A percentile compares a stretch with the other conserved stretches of the same genome.
phyloP scores from a whole-genome alignment of 805 yeast genomes.

The Starmerella stigmatis region DNA sequence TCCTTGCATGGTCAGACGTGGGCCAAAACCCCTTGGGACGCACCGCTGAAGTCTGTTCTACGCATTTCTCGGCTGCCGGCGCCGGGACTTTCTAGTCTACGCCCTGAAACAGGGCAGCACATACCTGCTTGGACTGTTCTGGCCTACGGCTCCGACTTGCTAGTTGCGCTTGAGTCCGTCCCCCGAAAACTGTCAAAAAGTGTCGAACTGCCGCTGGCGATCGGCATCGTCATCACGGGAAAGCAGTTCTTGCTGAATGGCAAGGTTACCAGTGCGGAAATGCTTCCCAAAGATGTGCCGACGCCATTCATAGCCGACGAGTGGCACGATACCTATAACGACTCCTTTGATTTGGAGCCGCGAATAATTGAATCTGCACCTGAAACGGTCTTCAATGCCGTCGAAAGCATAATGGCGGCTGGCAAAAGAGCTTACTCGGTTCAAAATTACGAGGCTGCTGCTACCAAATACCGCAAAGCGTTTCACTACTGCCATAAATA shows the following conservation, averaged over 20 bases:
- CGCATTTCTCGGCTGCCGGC: neutral
- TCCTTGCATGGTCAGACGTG: neutral
- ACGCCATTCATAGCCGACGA: constrained; percentile 22
- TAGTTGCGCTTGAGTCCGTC: neutral
- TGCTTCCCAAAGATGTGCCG: constrained; percentile 19
- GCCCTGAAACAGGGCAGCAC: neutral
- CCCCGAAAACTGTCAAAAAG: neutral
- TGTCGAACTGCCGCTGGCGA: neutral
- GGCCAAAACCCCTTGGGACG: neutral
- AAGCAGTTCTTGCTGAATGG: constrained; percentile 12
- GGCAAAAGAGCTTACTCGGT: constrained; percentile 66
- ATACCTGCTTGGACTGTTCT: constrained; percentile 2
- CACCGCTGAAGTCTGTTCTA: neutral
- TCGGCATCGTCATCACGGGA: constrained; percentile 24
- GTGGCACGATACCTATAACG: constrained; percentile 24
- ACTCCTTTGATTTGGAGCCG: constrained; percentile 23
- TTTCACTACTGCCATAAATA: constrained; percentile 57
- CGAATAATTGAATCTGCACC: constrained; percentile 22
- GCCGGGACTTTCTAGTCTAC: neutral
- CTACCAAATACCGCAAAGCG: constrained; percentile 63
- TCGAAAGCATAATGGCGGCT: constrained; percentile 33
- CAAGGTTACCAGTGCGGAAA: neutral
- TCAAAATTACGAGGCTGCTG: constrained; percentile 46
- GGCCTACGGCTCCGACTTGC: neutral
- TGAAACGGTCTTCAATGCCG: constrained; percentile 17